Percentiles rank a stretch among this genome's conserved stretches.
These are phyloP conservation scores for Phtheirospermum japonicum DNA, from an alignment of 257 asterid genomes.

Conservation along the genomic window DNA sequence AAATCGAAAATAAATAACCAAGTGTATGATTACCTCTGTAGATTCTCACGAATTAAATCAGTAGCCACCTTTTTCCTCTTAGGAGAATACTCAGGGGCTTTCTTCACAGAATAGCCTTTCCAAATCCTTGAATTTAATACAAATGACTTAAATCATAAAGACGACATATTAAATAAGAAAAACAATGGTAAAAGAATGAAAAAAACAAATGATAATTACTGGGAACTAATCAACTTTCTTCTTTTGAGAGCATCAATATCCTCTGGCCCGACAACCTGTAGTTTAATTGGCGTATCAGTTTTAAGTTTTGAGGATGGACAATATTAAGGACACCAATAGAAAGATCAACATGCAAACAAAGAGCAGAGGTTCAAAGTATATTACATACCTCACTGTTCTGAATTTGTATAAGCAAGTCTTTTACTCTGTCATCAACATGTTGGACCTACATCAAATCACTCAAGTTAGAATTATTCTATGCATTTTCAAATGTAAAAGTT, in stretches of 20 bases:
- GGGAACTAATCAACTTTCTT: constrained; percentile 72
- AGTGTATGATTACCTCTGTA: constrained; percentile 56
- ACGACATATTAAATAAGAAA: constrained; percentile 8
- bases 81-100: constrained; percentile 91
- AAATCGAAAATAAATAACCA: constrained; percentile 12
- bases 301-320: not conserved
- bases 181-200: not conserved
- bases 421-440: constrained; percentile 71
- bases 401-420: constrained; percentile 53
- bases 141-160: constrained; percentile 22
- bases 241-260: constrained; percentile 78
- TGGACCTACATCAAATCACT: constrained; percentile 47
- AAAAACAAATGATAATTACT: constrained; percentile 48
- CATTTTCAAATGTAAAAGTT: not conserved
- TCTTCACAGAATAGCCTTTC: constrained; percentile 81
- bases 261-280: constrained; percentile 60
- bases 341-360: constrained; percentile 1
- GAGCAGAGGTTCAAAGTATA: constrained; percentile 4
- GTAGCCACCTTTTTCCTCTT: constrained; percentile 89
- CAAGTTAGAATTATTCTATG: constrained; percentile 3
- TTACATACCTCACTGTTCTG: constrained; percentile 69
- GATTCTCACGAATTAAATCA: constrained; percentile 84
- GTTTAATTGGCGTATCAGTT: constrained; percentile 19
- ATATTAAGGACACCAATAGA: not conserved
- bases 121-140: constrained; percentile 50